Base-by-base conservation (phyloP, 2,329 filamentous ascomycete genomes). In the Capronia coronata region DNA sequence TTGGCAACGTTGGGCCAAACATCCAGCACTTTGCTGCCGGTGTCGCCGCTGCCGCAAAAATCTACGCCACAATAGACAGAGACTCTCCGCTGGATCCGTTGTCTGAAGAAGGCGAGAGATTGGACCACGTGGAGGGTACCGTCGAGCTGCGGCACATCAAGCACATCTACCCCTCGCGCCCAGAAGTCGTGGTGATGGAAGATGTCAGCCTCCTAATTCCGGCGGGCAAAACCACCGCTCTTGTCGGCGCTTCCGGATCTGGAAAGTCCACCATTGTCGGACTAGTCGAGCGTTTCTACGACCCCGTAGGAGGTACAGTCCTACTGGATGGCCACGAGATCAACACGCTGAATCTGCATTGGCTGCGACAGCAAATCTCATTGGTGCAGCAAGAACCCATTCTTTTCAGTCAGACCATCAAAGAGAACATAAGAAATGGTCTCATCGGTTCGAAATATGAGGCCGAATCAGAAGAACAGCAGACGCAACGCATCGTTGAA, bases 261-360 rank as follows among this genome's bases (percentile, higher is more conserved):
- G 93, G 93, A 41, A 98, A 97, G 70, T 91, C 85, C 62, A 97
- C 93, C 0, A 90, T 97, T 54, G 85, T 97, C 22, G 91, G 91
- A 10, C 75, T 98, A 16, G 82, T 97, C 1, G 91, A 97, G 69
- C 81, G 93, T 14, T 97, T 97, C 67, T 98, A 98, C 65, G 82
- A 90, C 49, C 91, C 91, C 0, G 86, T 96, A 27, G 78, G 78
- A 23, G 93, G 93, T 18, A 70, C 78, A 16, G 82, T 97, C 1
- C 76, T 83, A 51, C 73, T 98, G 9, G 93, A 97, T 64, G 91
- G 86, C 6, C 81, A 84, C 58, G 85, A 94, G 64, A 82, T 95
- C 48, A 80, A 79, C 61, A 84, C 75, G 0, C 73, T 97, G 43
- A 97, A 97, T 63, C 76, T 97, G 29, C 80, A 82, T 43, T 97